Evolutionary conservation across 768 basidiomycete genomes (phyloP), one percentile per base, ranked within the genome.

Genomic region (Tricholoma saponaceum): DNA sequence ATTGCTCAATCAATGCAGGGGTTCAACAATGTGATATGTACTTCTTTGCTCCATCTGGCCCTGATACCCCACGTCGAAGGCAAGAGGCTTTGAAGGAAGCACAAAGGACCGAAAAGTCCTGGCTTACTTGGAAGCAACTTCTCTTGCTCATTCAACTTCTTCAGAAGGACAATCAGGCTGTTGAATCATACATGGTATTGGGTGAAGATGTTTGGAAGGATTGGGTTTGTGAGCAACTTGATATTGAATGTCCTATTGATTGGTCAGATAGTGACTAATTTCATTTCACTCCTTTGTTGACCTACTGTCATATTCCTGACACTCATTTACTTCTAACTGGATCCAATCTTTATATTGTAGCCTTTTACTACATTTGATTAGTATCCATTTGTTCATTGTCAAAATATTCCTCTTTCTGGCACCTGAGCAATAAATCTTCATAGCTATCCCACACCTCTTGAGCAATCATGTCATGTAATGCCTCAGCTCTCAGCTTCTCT

Each of bases 391-490:
- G n/a, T n/a, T 41, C 18, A 41, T 41, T n/a, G 7, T 41, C 39
- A 41, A 18, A n/a, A n/a, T 41, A 1, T 20, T n/a, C 39, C 39
- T 20, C 39, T 41, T 20, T n/a, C 39, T 41, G n/a, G 16, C 16
- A 7, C 9, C 39, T 41, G 39, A n/a, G 18, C 18, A 41, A n/a
- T n/a, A 58, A 54, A 35, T n/a, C 13, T 37, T 59, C 32, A 59
- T 70, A 72, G 41, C 56, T 55, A 7, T 61, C 55, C 71, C 71
- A 73, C 69, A 72, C 72, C 16, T n/a, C 62, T 46, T 62, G 12
- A 46, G 71, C 71, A 57, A 72, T 72, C 2, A 32, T 41, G 61
- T 72, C 71, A 18, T 62, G 55, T 13, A 49, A 50, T 3, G 9
- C 52, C 23, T 60, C 59, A 58, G 64, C 66, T 20, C 33, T 22